Evolutionary conservation across 495 filamentous ascomycete genomes (phyloP).

Genomic region (Aspergillus cavernicola): DNA sequence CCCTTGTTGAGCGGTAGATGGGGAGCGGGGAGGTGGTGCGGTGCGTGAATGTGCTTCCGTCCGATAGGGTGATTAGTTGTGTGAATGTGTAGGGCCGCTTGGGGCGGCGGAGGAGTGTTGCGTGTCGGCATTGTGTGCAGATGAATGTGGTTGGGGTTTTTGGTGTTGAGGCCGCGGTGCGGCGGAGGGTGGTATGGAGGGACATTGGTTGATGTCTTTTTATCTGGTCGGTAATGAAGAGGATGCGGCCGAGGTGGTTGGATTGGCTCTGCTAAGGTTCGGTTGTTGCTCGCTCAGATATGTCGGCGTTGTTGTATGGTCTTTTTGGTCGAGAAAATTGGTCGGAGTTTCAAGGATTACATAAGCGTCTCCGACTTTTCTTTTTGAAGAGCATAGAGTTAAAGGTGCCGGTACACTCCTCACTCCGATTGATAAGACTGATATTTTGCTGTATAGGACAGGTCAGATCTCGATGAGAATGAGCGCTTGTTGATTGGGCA

Average conservation of each 20-base stretch:
- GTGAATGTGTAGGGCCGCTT: constrained; percentile 94
- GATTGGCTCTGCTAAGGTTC: background rate
- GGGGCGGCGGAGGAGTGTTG: constrained; percentile 82
- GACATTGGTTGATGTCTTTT: constrained; percentile 27
- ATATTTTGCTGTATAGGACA: background rate
- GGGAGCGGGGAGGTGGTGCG: constrained; percentile 84
- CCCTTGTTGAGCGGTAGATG: constrained; percentile 73
- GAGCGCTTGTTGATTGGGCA: background rate
- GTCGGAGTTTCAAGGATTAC: constrained; percentile 7
- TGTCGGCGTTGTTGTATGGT: background rate
- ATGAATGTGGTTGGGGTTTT: constrained; percentile 37
- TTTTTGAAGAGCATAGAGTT: background rate
- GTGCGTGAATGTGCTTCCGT: constrained; percentile 81
- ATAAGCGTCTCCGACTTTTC: constrained; percentile 13
- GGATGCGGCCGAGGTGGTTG: background rate
- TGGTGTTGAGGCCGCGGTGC: constrained; percentile 32
- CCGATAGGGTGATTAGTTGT: constrained; percentile 89
- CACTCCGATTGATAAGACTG: background rate
- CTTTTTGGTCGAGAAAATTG: constrained; percentile 14
- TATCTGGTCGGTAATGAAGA: background rate
- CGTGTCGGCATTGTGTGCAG: constrained; percentile 63
- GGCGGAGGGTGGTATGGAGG: constrained; percentile 42
- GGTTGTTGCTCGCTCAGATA: background rate
- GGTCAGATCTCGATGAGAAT: background rate
- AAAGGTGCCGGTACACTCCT: too few species aligned